Evolutionary conservation across 2,329 filamentous ascomycete genomes (phyloP).

Genomic region (Ceratocystis alfenasii): DNA sequence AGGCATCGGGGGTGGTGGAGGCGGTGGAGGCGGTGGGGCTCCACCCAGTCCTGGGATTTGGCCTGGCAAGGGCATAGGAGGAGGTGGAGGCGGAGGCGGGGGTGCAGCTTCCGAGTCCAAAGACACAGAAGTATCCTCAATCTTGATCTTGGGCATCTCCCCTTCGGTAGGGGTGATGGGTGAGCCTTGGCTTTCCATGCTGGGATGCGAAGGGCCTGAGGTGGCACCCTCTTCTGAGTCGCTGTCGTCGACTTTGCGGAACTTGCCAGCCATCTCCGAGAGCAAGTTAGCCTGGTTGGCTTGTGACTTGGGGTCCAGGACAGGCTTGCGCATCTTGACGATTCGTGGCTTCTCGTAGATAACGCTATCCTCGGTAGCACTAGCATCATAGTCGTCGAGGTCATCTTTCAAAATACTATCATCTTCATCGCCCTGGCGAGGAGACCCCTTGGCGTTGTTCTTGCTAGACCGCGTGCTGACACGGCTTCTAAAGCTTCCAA

Average conservation of each 20-base stretch:
- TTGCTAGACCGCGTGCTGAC: constrained; percentile 43
- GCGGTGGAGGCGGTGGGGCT: constrained; percentile 30
- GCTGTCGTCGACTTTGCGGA: constrained; percentile 45
- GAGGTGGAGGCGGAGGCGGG: constrained; percentile 32
- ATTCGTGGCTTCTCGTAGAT: constrained; percentile 69
- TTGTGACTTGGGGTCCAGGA: constrained; percentile 51
- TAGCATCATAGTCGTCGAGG: constrained; percentile 42
- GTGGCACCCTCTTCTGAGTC: constrained; percentile 63
- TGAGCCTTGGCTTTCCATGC: constrained; percentile 53
- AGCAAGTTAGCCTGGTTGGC: constrained; percentile 59
- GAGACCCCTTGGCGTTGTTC: constrained; percentile 37
- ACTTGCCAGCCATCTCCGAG: constrained; percentile 59
- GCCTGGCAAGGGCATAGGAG: constrained; percentile 30
- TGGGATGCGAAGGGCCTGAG: constrained; percentile 63
- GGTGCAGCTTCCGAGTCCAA: constrained; percentile 26
- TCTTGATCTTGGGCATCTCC: constrained; percentile 46
- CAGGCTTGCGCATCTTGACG: constrained; percentile 64
- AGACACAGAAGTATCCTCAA: constrained; percentile 32
- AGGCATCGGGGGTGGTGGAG: constrained; percentile 31
- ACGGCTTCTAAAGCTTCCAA: constrained; percentile 58
- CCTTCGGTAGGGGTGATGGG: constrained; percentile 53
- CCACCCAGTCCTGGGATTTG: constrained; percentile 30
- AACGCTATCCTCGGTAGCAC: constrained; percentile 43
- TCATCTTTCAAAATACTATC: constrained; percentile 32
- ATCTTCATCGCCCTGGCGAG: constrained; percentile 34